phyloP scores from a whole-genome alignment of 2,329 filamentous ascomycete genomes.

The Cryphonectria parasitica region DNA sequence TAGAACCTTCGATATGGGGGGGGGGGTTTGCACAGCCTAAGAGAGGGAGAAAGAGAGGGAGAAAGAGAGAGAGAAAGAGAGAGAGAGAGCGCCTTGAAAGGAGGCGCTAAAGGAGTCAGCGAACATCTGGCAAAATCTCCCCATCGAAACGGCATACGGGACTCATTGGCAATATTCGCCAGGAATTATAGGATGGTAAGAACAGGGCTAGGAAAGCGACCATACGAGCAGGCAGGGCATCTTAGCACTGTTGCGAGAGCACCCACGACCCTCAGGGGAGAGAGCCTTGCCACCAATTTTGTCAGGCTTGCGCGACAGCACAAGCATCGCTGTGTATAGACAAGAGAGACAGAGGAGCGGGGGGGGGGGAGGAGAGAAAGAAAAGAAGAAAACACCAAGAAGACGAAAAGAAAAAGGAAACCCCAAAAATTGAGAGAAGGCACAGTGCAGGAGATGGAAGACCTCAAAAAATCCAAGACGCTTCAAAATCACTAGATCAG shows the following conservation, averaged over 20 bases:
- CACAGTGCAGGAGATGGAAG: background rate
- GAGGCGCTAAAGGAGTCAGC: constrained; percentile 1
- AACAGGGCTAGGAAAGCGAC: background rate
- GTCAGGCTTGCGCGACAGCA: background rate
- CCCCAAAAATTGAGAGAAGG: background rate
- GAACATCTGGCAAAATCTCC: background rate
- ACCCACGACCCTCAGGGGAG: background rate
- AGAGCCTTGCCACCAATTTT: background rate
- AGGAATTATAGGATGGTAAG: background rate
- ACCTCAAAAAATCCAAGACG: background rate
- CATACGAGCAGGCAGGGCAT: background rate
- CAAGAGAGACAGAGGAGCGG: too few species aligned
- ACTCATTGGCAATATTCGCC: background rate
- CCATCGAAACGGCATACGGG: background rate
- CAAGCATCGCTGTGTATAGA: background rate
- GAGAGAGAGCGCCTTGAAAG: background rate
- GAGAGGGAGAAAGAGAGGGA: too few species aligned
- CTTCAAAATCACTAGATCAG: background rate
- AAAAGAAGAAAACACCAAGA: too few species aligned
- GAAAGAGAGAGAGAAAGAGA: too few species aligned
- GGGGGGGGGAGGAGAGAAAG: too few species aligned
- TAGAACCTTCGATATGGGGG: background rate
- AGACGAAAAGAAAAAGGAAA: background rate
- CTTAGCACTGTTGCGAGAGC: background rate
- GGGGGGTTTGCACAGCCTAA: background rate